Percentiles rank a stretch among this genome's conserved stretches.
Evolutionary conservation across 192 early-diverging fungal species (phyloP).

Genomic region (Coemansia sp.): DNA sequence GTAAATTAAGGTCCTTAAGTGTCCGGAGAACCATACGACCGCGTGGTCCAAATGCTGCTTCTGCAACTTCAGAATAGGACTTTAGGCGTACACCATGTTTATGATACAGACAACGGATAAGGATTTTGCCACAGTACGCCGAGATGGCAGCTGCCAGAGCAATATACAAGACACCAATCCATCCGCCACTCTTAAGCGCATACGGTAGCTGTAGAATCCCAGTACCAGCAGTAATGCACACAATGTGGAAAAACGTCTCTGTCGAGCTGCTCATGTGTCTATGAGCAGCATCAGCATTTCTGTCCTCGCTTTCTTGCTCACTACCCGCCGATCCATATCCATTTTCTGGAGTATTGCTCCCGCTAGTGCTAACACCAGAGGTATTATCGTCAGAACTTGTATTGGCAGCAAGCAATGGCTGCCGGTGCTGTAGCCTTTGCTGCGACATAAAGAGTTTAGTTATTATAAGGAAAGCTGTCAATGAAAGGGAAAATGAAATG

Average conservation of each 20-base stretch:
- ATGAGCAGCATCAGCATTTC: neutral
- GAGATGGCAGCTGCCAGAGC: conserved; percentile 68
- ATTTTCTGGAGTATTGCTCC: neutral
- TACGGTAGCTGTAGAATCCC: conserved; percentile 83
- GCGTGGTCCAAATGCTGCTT: conserved; percentile 66
- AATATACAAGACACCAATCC: conserved; percentile 72
- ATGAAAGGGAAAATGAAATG: neutral
- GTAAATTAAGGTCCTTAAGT: conserved; percentile 61
- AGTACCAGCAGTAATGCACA: conserved; percentile 76
- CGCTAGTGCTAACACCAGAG: neutral
- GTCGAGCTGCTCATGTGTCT: conserved; percentile 24
- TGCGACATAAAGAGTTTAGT: conserved; percentile 1
- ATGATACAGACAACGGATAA: conserved; percentile 73
- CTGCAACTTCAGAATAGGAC: conserved; percentile 67
- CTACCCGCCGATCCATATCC: conserved; percentile 6
- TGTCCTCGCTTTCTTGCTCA: neutral
- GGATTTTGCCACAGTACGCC: conserved; percentile 68
- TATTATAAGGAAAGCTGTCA: neutral
- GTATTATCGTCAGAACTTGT: neutral
- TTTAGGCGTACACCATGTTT: conserved; percentile 60
- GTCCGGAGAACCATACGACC: conserved; percentile 59
- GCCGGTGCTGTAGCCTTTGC: conserved; percentile 5
- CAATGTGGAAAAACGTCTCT: conserved; percentile 53
- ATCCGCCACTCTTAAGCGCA: conserved; percentile 72
- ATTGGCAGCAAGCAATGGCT: conserved; percentile 5